A percentile compares a stretch with the other conserved stretches of the same genome.
phyloP scores from a whole-genome alignment of 2,329 filamentous ascomycete species.

The Dactylellina leptospora region DNA sequence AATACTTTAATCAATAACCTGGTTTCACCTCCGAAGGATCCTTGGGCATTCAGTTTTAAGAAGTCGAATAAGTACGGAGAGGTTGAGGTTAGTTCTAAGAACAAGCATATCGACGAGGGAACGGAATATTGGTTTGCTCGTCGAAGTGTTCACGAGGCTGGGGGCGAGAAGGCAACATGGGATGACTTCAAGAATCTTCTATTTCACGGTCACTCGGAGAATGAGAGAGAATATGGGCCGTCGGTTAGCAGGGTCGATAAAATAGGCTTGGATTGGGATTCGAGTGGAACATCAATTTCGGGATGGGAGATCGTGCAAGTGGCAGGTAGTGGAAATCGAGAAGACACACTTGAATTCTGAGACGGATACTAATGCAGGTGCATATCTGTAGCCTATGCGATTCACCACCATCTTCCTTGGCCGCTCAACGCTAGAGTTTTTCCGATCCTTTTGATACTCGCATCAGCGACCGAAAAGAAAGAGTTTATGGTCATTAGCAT shows the following conservation, averaged over 20 bases:
- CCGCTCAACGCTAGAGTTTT: slow-evolving; percentile 41
- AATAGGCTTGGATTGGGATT: slow-evolving; percentile 22
- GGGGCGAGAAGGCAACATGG: neutral
- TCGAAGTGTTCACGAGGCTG: slow-evolving; percentile 34
- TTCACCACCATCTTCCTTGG: slow-evolving; percentile 47
- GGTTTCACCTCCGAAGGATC: slow-evolving; percentile 25
- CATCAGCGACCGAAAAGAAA: slow-evolving; percentile 4
- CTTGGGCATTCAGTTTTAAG: slow-evolving; percentile 33
- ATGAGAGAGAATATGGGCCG: slow-evolving; percentile 40
- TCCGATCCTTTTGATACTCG: slow-evolving; percentile 29
- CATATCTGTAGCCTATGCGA: slow-evolving; percentile 21
- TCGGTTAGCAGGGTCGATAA: slow-evolving; percentile 37
- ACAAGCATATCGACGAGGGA: slow-evolving; percentile 18
- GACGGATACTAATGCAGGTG: neutral
- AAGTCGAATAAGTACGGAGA: slow-evolving; percentile 26
- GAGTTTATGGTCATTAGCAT: slow-evolving; percentile 48
- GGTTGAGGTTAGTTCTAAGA: slow-evolving; percentile 31
- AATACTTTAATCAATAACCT: slow-evolving; percentile 16
- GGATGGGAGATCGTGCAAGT: slow-evolving; percentile 29
- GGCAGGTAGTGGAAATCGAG: slow-evolving; percentile 4
- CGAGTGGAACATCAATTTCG: neutral
- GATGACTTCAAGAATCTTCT: slow-evolving; percentile 28
- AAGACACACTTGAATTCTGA: neutral
- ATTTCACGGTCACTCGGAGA: slow-evolving; percentile 28
- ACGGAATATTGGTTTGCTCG: slow-evolving; percentile 46